Evolutionary conservation across 2,329 filamentous ascomycete species (phyloP), one percentile per base, ranked within the genome.

Genomic region (Pseudopithomyces chartarum): DNA sequence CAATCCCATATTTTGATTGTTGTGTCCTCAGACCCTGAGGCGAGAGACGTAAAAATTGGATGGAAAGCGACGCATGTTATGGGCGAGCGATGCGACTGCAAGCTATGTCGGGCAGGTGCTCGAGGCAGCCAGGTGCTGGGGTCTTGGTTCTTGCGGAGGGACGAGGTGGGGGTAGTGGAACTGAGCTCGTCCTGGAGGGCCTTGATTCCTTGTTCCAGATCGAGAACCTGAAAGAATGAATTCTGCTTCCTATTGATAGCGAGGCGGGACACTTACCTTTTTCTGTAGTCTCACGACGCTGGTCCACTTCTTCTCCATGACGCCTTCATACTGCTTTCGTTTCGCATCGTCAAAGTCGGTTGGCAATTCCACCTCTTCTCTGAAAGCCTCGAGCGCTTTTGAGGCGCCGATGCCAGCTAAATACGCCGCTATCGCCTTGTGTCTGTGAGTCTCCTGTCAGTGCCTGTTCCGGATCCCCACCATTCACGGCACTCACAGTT

Each of bases 1-100:
- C 92, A 97, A 71, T 97, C 93, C 93, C 93, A 97, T 54, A 97
- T 93, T 71, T 97, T 97, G 75, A 98, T 96, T 7, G 90, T 96
- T 53, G 87, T 90, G 75, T 97, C 94, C 74, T 97, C 93, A 8
- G 92, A 96, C 15, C 91, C 93, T 0, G 92, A 95, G 10, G 93
- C 94, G 20, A 97, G 82, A 5, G 91, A 94, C 10, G 92, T 94
- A 77, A 96, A 97, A 32, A 95, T 84, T 0, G 93, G 93, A 73
- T 97, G 93, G 72, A 97, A 97, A 15, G 93, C 93, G 56, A 97
- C 87, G 69, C 91, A 93, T 55, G 89, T 96, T 57, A 97, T 87
- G 13, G 91, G 86, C 22, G 87, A 82, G 66, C 92, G 86, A 76
- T 97, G 93, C 15, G 90, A 93, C 76, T 96, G 86, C 10, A 97